Evolutionary conservation across 108 stramenopile genomes (phyloP).

Genomic region (Skeletonema grethae): DNA sequence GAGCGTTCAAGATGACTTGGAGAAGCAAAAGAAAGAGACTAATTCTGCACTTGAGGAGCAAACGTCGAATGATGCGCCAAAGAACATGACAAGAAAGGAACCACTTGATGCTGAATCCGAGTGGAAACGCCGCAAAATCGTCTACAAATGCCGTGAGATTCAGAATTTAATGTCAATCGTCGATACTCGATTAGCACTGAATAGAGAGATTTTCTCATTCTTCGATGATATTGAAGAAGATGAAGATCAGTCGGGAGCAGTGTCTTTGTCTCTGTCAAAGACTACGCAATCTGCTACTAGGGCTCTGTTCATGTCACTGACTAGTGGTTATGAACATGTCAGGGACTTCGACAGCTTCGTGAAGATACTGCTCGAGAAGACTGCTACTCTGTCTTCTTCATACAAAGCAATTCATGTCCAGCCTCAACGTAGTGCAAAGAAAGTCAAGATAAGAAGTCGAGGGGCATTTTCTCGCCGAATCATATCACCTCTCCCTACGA

Average conservation of each 20-base stretch:
- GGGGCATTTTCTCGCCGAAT: slow-evolving; percentile 14
- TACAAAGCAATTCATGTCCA: not conserved
- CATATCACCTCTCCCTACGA: slow-evolving; percentile 29
- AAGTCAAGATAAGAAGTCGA: not conserved
- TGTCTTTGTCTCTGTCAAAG: slow-evolving; percentile 18
- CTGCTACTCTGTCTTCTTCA: slow-evolving; percentile 17
- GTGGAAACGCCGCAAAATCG: slow-evolving; percentile 54
- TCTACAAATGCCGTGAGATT: slow-evolving; percentile 45
- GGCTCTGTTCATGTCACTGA: slow-evolving; percentile 44
- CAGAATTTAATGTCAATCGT: slow-evolving; percentile 38
- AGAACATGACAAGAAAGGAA: slow-evolving; percentile 42
- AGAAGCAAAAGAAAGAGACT: slow-evolving; percentile 50
- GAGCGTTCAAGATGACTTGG: slow-evolving; percentile 45
- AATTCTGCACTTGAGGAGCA: slow-evolving; percentile 38
- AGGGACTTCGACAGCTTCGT: slow-evolving; percentile 29
- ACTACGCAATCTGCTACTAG: slow-evolving; percentile 28
- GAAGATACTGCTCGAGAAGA: slow-evolving; percentile 26
- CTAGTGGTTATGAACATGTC: slow-evolving; percentile 37
- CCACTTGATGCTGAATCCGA: slow-evolving; percentile 73
- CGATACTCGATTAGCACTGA: slow-evolving; percentile 32
- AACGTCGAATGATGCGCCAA: slow-evolving; percentile 8
- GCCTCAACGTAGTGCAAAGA: slow-evolving; percentile 7
- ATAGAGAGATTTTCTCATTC: slow-evolving; percentile 36
- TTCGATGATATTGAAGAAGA: slow-evolving; percentile 16
- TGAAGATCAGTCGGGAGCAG: slow-evolving; percentile 3